Conservation (phyloP, 2,329 filamentous ascomycete species). For the Ceratocystis alfenasii region DNA sequence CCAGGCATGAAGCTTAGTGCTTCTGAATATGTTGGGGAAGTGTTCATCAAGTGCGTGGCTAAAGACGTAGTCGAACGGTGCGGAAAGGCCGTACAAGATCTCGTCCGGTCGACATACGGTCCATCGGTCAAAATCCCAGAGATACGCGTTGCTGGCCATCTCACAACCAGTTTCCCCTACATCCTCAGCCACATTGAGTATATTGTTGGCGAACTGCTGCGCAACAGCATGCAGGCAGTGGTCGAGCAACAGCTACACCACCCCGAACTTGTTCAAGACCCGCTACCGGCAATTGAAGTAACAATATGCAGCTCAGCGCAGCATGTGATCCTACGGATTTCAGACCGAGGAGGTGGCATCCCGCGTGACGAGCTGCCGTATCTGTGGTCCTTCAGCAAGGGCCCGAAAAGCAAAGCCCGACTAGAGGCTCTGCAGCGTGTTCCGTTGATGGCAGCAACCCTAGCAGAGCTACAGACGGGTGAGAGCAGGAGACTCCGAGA, state of each 20-base stretch:
- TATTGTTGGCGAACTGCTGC: conserved; percentile 85
- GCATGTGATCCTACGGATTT: conserved; percentile 92
- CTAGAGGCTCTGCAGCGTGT: conserved; percentile 79
- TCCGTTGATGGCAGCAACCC: conserved; percentile 81
- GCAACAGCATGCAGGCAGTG: conserved; percentile 88
- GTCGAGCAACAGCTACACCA: conserved; percentile 55
- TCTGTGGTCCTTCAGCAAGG: conserved; percentile 95
- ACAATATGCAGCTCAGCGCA: conserved; percentile 88
- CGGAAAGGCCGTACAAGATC: conserved; percentile 59
- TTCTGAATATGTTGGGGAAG: conserved; percentile 84
- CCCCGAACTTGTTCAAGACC: conserved; percentile 25
- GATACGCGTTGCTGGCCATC: conserved; percentile 71
- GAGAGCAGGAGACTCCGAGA: conserved; percentile 28
- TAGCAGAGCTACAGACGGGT: conserved; percentile 60
- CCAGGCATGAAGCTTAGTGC: conserved; percentile 60
- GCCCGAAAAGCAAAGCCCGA: conserved; percentile 62
- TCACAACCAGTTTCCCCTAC: conserved; percentile 86
- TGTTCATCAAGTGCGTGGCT: conserved; percentile 86
- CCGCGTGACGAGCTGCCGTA: conserved; percentile 73
- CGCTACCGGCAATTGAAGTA: conserved; percentile 76
- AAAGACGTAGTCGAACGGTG: conserved; percentile 79
- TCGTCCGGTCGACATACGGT: conserved; percentile 65
- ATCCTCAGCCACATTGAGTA: conserved; percentile 95
- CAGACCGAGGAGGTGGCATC: conserved; percentile 88
- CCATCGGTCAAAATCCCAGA: conserved; percentile 60